Evolutionary conservation across 129 eudicot species (phyloP).

Genomic region (Lonicera japonica): DNA sequence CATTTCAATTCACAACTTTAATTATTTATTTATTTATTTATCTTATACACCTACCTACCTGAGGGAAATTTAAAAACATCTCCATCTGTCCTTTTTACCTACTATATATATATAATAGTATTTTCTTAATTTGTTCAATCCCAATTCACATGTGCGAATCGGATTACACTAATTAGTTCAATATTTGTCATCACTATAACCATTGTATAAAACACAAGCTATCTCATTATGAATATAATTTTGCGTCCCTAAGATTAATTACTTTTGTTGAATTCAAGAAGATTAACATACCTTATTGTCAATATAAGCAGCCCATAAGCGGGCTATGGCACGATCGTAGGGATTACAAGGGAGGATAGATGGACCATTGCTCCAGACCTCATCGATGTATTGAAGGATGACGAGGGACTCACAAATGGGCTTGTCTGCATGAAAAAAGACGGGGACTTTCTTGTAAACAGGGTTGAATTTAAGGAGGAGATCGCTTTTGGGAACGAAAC

Average conservation of each 20-base stretch:
- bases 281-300: constrained; percentile 24
- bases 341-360: constrained; percentile 36
- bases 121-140: too few relatives aligned
- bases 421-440: constrained; percentile 28
- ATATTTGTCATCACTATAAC: too few relatives aligned
- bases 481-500: constrained; percentile 20
- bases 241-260: too few relatives aligned
- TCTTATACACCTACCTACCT: too few relatives aligned
- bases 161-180: too few relatives aligned
- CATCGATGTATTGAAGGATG: constrained; percentile 50
- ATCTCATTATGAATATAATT: too few relatives aligned
- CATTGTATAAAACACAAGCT: too few relatives aligned
- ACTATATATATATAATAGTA: too few relatives aligned
- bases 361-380: constrained; percentile 22
- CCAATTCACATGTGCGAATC: too few relatives aligned
- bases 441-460: constrained; percentile 35
- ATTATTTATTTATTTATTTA: too few relatives aligned
- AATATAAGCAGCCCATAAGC: constrained; percentile 32
- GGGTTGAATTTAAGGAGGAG: constrained; percentile 33
- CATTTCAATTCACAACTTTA: neutral
- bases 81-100: too few relatives aligned
- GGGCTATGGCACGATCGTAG: constrained; percentile 27
- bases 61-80: too few relatives aligned
- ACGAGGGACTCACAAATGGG: constrained; percentile 37
- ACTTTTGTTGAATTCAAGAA: neutral